A percentile compares a stretch with the other conserved stretches of the same genome.
Conservation (phyloP, 2,329 filamentous ascomycete genomes). For the Grosmannia clavigera region DNA sequence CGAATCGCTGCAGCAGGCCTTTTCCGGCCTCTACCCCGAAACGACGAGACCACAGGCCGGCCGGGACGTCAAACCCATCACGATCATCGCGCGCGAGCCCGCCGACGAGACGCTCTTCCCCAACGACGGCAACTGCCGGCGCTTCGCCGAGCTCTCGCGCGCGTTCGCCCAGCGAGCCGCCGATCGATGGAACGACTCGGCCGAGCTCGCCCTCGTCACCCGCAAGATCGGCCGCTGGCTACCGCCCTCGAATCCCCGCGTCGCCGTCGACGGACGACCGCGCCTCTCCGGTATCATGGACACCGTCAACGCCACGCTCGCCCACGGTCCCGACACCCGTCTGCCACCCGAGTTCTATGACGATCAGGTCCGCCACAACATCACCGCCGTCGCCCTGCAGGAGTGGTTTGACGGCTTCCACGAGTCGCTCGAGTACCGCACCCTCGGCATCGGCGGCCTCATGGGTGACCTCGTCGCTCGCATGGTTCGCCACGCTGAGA, state of each 20-base stretch:
- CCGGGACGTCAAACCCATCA: constrained; percentile 33
- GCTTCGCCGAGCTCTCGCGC: constrained; percentile 56
- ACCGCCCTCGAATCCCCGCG: constrained; percentile 52
- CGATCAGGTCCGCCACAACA: constrained; percentile 51
- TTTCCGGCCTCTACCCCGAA: constrained; percentile 61
- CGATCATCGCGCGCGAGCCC: constrained; percentile 51
- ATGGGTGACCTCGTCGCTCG: constrained; percentile 71
- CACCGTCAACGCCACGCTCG: constrained; percentile 77
- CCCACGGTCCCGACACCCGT: constrained; percentile 67
- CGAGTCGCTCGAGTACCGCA: constrained; percentile 78
- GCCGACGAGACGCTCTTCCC: constrained; percentile 70
- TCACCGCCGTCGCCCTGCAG: constrained; percentile 67
- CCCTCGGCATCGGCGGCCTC: constrained; percentile 72
- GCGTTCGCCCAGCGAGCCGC: constrained; percentile 63
- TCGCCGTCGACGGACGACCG: constrained; percentile 76
- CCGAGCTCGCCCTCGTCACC: constrained; percentile 76
- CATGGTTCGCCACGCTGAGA: constrained; percentile 57
- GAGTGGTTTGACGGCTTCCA: constrained; percentile 88
- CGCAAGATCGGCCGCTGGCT: constrained; percentile 73
- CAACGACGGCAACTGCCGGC: constrained; percentile 61
- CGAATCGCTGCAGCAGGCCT: constrained; percentile 64
- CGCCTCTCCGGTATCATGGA: constrained; percentile 87
- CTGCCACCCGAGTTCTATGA: constrained; percentile 86
- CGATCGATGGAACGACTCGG: constrained; percentile 59
- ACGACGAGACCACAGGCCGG: background rate